Evolutionary conservation across 306 rosid genomes (phyloP).

Genomic region (Cyclanthera cordifolia): DNA sequence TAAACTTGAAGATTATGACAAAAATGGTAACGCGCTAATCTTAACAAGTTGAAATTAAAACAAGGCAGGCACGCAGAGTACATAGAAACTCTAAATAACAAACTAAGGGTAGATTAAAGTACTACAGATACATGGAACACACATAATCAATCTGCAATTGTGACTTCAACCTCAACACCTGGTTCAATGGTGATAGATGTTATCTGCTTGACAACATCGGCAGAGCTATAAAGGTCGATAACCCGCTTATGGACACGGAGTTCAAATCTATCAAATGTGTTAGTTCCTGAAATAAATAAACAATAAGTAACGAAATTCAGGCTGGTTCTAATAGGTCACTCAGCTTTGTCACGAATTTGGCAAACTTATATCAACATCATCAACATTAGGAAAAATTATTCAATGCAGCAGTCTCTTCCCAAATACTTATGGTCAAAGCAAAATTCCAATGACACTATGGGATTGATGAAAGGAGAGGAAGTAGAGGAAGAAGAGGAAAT

Average conservation of each 20-base stretch:
- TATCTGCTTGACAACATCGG: slow-evolving; percentile 88
- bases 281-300: slow-evolving; percentile 37
- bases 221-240: slow-evolving; percentile 84
- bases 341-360: no score
- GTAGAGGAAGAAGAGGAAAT: no score
- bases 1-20: slow-evolving; percentile 2
- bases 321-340: not conserved
- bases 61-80: not conserved
- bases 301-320: not conserved
- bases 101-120: slow-evolving; percentile 10
- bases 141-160: slow-evolving; percentile 74
- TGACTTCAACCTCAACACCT: slow-evolving; percentile 88
- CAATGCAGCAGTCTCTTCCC: no score
- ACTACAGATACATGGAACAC: slow-evolving; percentile 19
- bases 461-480: no score
- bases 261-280: slow-evolving; percentile 88
- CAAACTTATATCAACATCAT: not conserved
- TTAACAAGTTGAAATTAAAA: not conserved
- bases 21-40: slow-evolving; percentile 11
- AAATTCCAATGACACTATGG: not conserved
- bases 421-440: not conserved
- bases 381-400: not conserved
- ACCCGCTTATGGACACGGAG: slow-evolving; percentile 86
- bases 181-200: slow-evolving; percentile 92
- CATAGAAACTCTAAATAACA: slow-evolving; percentile 10